phyloP scores from a whole-genome alignment of 31 red algal genomes.

The Pterothamnion heteromorphum region DNA sequence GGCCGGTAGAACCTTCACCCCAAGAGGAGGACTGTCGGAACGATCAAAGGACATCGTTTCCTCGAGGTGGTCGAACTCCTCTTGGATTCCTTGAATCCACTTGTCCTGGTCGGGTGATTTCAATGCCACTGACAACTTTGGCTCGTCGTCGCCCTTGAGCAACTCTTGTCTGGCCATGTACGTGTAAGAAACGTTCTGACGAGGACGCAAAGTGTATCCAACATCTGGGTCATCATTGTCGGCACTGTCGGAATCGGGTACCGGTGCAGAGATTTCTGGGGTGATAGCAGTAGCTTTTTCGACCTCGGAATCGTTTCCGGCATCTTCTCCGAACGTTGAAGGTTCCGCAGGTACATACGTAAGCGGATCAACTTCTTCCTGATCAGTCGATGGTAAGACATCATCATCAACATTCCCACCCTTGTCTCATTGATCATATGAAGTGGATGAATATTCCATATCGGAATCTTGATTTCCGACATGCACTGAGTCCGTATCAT shows the following conservation, averaged over 20 bases:
- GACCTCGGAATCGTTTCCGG: too few relatives aligned
- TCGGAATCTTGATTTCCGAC: background rate
- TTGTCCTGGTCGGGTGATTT: conserved; percentile 1
- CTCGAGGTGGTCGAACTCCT: conserved; percentile 24
- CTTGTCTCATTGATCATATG: too few relatives aligned
- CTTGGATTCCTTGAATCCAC: conserved; percentile 36
- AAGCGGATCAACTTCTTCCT: background rate
- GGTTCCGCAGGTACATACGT: background rate
- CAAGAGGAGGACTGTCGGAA: background rate
- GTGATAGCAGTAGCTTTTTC: too few relatives aligned
- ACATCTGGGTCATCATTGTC: too few relatives aligned
- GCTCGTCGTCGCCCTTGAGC: conserved; percentile 25
- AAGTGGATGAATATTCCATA: background rate
- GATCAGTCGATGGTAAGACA: background rate
- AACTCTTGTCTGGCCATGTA: background rate
- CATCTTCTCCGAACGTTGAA: background rate
- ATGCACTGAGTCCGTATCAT: too few relatives aligned
- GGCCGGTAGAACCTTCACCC: background rate
- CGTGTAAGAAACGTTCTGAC: background rate
- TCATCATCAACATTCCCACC: background rate
- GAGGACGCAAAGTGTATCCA: too few relatives aligned
- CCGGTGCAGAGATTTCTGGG: too few relatives aligned
- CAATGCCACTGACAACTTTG: conserved; percentile 6
- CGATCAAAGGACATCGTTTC: background rate
- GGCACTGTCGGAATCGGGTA: too few relatives aligned